Evolutionary conservation across 306 rosid species (phyloP).

Genomic region (Dalbergia cultrata): DNA sequence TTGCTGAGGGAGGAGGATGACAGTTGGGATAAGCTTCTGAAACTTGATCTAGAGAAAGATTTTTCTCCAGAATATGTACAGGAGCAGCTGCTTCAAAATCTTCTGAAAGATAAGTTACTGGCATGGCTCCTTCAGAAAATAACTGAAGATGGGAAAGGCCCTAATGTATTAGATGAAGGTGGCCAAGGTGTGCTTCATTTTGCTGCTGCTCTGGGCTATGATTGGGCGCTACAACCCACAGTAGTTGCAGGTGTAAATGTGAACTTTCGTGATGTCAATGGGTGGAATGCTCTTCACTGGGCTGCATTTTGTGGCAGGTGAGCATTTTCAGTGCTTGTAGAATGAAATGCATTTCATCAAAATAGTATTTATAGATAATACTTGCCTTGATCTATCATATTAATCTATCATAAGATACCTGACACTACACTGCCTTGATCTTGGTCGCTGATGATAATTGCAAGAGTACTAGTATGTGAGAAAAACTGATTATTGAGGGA

Average conservation of each 20-base stretch:
- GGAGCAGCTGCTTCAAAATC: conserved; percentile 72
- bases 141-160: conserved; percentile 87
- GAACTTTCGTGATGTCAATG: conserved; percentile 88
- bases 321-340: conserved; percentile 42
- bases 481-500: conserved; percentile 9
- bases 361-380: conserved; percentile 28
- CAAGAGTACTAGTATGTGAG: conserved; percentile 3
- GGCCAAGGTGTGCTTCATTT: conserved; percentile 94
- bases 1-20: conserved; percentile 64
- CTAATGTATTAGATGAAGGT: conserved; percentile 72
- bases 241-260: conserved; percentile 78
- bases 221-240: conserved; percentile 88
- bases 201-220: conserved; percentile 90
- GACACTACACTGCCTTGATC: conserved; percentile 14
- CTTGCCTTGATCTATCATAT: background rate
- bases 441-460: background rate
- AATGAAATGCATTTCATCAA: conserved; percentile 15
- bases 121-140: conserved; percentile 83
- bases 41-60: conserved; percentile 56
- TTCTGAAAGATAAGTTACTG: conserved; percentile 73
- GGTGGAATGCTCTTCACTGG: conserved; percentile 99
- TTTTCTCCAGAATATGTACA: conserved; percentile 65
- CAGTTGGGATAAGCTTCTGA: conserved; percentile 71
- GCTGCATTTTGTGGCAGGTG: conserved; percentile 94
- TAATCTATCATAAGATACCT: conserved; percentile 1